Conservation (phyloP, 1,284 basidiomycete genomes). For the Exobasidium cylindrosporum region DNA sequence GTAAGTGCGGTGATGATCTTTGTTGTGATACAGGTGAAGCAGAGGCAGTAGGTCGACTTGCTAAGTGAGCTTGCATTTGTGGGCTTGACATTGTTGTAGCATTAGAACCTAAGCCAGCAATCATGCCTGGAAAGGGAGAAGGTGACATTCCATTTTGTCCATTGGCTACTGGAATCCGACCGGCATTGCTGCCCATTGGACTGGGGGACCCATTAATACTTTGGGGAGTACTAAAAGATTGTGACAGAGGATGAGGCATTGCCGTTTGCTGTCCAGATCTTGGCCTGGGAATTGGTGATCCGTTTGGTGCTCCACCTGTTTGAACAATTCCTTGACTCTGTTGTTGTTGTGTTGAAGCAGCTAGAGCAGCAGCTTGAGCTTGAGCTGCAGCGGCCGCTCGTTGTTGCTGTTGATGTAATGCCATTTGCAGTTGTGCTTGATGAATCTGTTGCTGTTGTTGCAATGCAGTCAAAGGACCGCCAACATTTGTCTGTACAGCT, state of each 20-base stretch:
- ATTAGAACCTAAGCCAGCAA: not conserved
- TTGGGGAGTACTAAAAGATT: conserved; percentile 13
- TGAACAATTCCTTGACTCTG: conserved; percentile 14
- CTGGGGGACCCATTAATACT: not conserved
- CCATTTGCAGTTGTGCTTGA: conserved; percentile 33
- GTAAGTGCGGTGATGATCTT: conserved; percentile 5
- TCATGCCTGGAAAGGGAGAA: not conserved
- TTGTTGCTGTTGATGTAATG: conserved; percentile 21
- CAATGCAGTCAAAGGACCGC: conserved; percentile 25
- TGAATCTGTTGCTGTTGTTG: conserved; percentile 39
- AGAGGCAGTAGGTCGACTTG: not conserved
- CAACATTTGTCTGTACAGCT: conserved; percentile 29
- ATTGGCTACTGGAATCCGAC: not conserved
- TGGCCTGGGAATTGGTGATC: not conserved
- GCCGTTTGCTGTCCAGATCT: not conserved
- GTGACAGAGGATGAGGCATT: conserved; percentile 19
- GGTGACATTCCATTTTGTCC: not conserved
- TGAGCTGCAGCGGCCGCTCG: conserved; percentile 22
- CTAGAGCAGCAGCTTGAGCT: conserved; percentile 29
- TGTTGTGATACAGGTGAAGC: conserved; percentile 1
- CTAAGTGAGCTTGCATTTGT: conserved; percentile 5
- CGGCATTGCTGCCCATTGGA: conserved; percentile 4
- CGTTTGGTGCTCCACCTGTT: not conserved
- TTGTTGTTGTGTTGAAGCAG: conserved; percentile 28
- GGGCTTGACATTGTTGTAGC: not conserved